A percentile compares a stretch with the other conserved stretches of the same genome.
Conservation (phyloP, 345 rosid species). For the Eucalyptus erythrocorys region DNA sequence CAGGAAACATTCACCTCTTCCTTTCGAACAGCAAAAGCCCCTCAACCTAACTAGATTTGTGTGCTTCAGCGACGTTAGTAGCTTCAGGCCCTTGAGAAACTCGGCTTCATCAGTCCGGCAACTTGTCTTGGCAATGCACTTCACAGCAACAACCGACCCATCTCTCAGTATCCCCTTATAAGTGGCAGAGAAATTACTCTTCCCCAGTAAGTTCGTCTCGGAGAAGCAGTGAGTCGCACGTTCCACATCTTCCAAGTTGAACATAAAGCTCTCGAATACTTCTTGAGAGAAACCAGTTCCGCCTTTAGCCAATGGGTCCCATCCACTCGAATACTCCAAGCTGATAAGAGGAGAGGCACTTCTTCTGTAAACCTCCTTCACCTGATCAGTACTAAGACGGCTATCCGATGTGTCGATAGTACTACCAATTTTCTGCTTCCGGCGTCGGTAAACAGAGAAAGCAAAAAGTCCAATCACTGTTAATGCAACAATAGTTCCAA, state of each 20-base stretch:
- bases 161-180: conserved; percentile 80
- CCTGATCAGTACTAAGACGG: conserved; percentile 63
- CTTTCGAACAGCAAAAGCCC: conserved; percentile 93
- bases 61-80: conserved; percentile 62
- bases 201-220: conserved; percentile 63
- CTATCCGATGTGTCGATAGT: conserved; percentile 43
- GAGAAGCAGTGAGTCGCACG: conserved; percentile 95
- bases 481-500: conserved; percentile 26
- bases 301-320: conserved; percentile 84
- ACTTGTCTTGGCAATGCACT: conserved; percentile 77
- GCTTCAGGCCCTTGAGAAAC: conserved; percentile 75
- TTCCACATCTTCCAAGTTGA: conserved; percentile 87
- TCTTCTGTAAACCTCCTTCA: conserved; percentile 48
- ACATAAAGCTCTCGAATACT: conserved; percentile 80
- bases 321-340: conserved; percentile 81
- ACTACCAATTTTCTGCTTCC: conserved; percentile 70
- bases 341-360: conserved; percentile 72
- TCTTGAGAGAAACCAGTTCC: conserved; percentile 57
- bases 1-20: conserved; percentile 92
- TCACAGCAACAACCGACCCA: conserved; percentile 64
- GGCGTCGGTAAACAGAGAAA: conserved; percentile 46
- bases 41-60: conserved; percentile 67
- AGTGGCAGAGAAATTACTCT: conserved; percentile 53
- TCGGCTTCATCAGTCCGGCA: conserved; percentile 76
- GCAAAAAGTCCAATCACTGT: conserved; percentile 29